Conservation (phyloP, 257 asterid species). For the Buddleja alternifolia region DNA sequence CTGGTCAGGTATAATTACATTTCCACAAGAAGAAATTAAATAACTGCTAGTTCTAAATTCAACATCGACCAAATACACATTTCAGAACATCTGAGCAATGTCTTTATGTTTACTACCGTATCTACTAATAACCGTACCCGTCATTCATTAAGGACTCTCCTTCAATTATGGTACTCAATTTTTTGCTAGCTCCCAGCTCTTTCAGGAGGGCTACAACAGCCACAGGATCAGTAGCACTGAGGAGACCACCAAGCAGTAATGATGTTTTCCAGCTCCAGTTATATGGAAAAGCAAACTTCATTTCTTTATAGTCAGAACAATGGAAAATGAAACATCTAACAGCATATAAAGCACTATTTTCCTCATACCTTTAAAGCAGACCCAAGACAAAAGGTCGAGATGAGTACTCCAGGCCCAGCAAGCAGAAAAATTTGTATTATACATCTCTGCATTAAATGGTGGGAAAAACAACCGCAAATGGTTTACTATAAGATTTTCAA, state of each 20-base stretch:
- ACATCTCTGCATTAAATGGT: constrained; percentile 67
- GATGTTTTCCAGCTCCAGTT: constrained; percentile 96
- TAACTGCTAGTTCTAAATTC: constrained; percentile 3
- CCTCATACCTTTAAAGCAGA: constrained; percentile 76
- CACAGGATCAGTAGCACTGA: constrained; percentile 99
- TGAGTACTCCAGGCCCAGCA: constrained; percentile 98
- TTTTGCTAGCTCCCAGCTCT: constrained; percentile 97
- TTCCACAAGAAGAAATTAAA: constrained; percentile 21
- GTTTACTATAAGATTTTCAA: constrained; percentile 15
- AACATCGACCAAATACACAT: constrained; percentile 11
- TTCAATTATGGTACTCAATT: constrained; percentile 91
- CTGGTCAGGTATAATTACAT: constrained; percentile 9
- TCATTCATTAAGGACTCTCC: constrained; percentile 99
- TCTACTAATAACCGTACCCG: constrained; percentile 55
- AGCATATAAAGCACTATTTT: constrained; percentile 30
- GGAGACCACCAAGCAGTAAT: constrained; percentile 93
- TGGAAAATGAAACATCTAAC: constrained; percentile 20
- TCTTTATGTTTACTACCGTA: not conserved
- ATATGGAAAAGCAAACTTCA: constrained; percentile 86
- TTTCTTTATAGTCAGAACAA: constrained; percentile 36
- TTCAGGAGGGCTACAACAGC: constrained; percentile 97
- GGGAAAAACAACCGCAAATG: constrained; percentile 14
- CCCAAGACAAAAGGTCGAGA: constrained; percentile 90
- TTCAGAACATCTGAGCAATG: constrained; percentile 19
- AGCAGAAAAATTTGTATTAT: constrained; percentile 82